Percentiles rank a stretch among this genome's conserved stretches.
These are phyloP conservation scores for Exophiala sideris DNA, from an alignment of 2,329 filamentous ascomycete genomes.

Conservation along the genomic window DNA sequence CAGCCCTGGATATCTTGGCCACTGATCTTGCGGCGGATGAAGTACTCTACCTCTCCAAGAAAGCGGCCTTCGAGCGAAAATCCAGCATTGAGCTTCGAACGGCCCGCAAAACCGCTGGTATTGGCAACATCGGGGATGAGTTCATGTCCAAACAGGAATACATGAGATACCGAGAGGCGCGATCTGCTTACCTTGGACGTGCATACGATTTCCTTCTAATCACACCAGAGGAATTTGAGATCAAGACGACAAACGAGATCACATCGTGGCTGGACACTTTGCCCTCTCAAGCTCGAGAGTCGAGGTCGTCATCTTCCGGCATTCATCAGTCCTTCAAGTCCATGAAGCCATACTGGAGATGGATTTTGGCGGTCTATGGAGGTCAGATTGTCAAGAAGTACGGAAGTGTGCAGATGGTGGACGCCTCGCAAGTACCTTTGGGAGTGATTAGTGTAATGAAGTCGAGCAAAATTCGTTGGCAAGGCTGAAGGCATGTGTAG, in stretches of 20 bases:
- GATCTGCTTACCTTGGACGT: slow-evolving; percentile 30
- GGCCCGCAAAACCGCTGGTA: neutral
- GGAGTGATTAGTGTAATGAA: slow-evolving; percentile 43
- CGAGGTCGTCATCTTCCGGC: slow-evolving; percentile 9
- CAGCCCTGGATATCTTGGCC: slow-evolving; percentile 35
- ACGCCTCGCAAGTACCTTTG: slow-evolving; percentile 40
- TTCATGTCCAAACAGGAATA: slow-evolving; percentile 43
- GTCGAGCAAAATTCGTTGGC: slow-evolving; percentile 41
- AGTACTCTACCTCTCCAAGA: slow-evolving; percentile 6
- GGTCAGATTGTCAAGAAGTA: slow-evolving; percentile 40
- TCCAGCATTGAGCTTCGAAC: neutral
- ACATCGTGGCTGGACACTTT: slow-evolving; percentile 17
- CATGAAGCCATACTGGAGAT: slow-evolving; percentile 44
- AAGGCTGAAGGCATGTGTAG: slow-evolving; percentile 30
- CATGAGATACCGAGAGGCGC: slow-evolving; percentile 35
- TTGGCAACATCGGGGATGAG: slow-evolving; percentile 13
- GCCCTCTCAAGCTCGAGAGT: neutral
- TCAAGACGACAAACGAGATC: slow-evolving; percentile 32
- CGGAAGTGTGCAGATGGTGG: slow-evolving; percentile 40
- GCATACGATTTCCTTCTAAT: slow-evolving; percentile 35
- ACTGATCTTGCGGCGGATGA: slow-evolving; percentile 45
- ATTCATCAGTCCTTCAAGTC: slow-evolving; percentile 29
- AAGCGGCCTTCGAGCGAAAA: neutral
- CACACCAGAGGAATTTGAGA: slow-evolving; percentile 33
- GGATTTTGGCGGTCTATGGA: slow-evolving; percentile 41